Evolutionary conservation across 2,329 filamentous ascomycete species (phyloP).

Genomic region (Alternaria ethzedia): DNA sequence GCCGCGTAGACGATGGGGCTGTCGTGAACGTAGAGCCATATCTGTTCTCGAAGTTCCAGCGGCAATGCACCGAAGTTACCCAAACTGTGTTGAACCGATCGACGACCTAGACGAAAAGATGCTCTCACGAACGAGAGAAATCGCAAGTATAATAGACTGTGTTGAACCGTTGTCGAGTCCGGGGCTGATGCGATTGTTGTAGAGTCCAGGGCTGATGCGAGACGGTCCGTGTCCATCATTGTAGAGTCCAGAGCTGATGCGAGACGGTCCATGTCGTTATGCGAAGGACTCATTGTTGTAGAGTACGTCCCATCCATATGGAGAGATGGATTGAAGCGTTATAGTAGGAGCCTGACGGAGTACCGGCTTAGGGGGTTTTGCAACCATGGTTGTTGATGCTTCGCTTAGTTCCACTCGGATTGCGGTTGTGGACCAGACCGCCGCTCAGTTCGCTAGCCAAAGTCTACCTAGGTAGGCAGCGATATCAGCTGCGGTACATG

Average conservation of each 20-base stretch:
- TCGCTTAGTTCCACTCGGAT: background rate
- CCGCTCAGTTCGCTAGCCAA: background rate
- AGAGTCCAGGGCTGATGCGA: too few relatives aligned
- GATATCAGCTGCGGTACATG: background rate
- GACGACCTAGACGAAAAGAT: too few relatives aligned
- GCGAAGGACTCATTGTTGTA: background rate
- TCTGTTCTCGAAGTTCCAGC: background rate
- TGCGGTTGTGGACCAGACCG: accelerated
- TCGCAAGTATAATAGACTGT: too few relatives aligned
- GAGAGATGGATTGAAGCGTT: background rate
- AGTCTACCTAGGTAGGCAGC: background rate
- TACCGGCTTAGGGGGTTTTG: background rate
- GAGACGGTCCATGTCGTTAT: background rate
- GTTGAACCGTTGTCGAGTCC: too few relatives aligned
- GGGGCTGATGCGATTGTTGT: too few relatives aligned
- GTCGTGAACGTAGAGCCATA: background rate
- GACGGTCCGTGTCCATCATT: too few relatives aligned
- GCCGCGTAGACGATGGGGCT: background rate
- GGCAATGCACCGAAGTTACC: background rate
- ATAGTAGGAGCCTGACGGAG: background rate
- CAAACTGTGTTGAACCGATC: background rate
- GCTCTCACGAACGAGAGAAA: too few relatives aligned
- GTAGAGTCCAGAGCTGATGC: too few relatives aligned
- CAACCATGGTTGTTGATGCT: background rate
- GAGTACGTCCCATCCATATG: background rate